Evolutionary conservation across 2,329 filamentous ascomycete genomes (phyloP).

Genomic region (Drechslera avenae): DNA sequence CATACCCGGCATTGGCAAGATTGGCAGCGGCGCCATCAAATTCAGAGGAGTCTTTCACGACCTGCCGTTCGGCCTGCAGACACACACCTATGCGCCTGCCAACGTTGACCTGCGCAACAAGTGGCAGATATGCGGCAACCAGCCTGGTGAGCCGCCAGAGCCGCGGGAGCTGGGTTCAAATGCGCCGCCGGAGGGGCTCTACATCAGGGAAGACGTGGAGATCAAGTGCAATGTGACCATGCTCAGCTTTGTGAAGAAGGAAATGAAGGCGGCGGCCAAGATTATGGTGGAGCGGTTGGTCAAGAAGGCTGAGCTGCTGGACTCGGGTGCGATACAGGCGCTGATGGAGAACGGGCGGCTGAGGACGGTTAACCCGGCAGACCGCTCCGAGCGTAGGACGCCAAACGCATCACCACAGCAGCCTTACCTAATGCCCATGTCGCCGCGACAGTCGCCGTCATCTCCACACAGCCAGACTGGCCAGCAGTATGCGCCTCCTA

Average conservation of each 20-base stretch:
- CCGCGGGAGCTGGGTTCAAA: slow-evolving; percentile 67
- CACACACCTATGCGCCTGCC: slow-evolving; percentile 72
- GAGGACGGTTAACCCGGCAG: slow-evolving; percentile 61
- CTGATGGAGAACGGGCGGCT: slow-evolving; percentile 71
- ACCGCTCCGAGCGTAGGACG: slow-evolving; percentile 30
- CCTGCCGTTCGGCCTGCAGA: slow-evolving; percentile 73
- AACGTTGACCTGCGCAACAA: slow-evolving; percentile 70
- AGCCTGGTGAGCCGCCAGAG: slow-evolving; percentile 69
- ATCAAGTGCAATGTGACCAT: slow-evolving; percentile 71
- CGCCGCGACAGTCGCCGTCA: slow-evolving; percentile 31
- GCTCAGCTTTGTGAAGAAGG: slow-evolving; percentile 68
- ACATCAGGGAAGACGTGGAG: slow-evolving; percentile 72
- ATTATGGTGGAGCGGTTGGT: slow-evolving; percentile 71
- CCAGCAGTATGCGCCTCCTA: slow-evolving; percentile 17
- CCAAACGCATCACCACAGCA: slow-evolving; percentile 31
- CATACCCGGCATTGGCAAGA: slow-evolving; percentile 67
- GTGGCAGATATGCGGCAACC: slow-evolving; percentile 71
- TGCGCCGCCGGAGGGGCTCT: slow-evolving; percentile 67
- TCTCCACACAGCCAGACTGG: slow-evolving; percentile 21
- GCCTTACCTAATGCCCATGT: slow-evolving; percentile 37
- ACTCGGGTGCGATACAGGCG: slow-evolving; percentile 67
- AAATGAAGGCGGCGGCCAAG: slow-evolving; percentile 69
- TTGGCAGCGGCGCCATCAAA: slow-evolving; percentile 67
- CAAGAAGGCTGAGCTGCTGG: slow-evolving; percentile 72
- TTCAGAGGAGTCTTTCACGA: slow-evolving; percentile 76